Conservation (phyloP, 495 filamentous ascomycete species). For the Penicillium paradoxum region DNA sequence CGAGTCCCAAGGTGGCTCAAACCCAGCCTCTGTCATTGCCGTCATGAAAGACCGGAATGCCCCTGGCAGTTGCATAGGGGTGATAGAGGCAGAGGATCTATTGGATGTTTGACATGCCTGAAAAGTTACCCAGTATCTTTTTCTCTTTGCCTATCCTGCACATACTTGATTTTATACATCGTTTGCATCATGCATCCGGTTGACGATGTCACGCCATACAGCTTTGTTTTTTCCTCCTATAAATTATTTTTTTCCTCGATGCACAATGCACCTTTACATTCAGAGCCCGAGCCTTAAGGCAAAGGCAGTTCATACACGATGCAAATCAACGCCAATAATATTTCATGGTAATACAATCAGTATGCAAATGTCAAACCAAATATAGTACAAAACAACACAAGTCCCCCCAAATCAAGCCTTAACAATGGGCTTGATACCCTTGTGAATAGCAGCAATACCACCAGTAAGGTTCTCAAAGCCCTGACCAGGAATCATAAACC, state of each 20-base stretch:
- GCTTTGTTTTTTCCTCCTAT: neutral
- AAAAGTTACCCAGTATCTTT: neutral
- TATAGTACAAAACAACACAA: conserved; percentile 2
- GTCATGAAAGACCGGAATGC: conserved; percentile 26
- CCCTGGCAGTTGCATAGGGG: conserved; percentile 25
- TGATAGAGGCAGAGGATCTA: conserved; percentile 36
- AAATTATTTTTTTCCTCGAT: conserved; percentile 1
- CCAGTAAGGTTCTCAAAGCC: conserved; percentile 86
- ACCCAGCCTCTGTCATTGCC: conserved; percentile 27
- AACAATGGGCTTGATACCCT: conserved; percentile 79
- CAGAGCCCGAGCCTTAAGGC: neutral
- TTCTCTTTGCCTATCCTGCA: conserved; percentile 4
- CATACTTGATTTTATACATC: conserved; percentile 7
- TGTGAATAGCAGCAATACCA: conserved; percentile 93
- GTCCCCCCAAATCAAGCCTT: conserved; percentile 18
- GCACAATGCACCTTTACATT: conserved; percentile 5
- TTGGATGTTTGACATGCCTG: conserved; percentile 17
- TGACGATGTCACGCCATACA: conserved; percentile 19
- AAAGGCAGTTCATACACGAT: neutral
- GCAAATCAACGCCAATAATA: conserved; percentile 8
- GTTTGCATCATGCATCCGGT: conserved; percentile 10
- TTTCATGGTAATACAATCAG: conserved; percentile 9
- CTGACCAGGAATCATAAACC: conserved; percentile 75
- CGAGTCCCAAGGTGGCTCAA: conserved; percentile 10
- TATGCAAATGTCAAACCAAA: neutral